Conservation (phyloP, 1,284 basidiomycete genomes). For the Agroathelia rolfsii region DNA sequence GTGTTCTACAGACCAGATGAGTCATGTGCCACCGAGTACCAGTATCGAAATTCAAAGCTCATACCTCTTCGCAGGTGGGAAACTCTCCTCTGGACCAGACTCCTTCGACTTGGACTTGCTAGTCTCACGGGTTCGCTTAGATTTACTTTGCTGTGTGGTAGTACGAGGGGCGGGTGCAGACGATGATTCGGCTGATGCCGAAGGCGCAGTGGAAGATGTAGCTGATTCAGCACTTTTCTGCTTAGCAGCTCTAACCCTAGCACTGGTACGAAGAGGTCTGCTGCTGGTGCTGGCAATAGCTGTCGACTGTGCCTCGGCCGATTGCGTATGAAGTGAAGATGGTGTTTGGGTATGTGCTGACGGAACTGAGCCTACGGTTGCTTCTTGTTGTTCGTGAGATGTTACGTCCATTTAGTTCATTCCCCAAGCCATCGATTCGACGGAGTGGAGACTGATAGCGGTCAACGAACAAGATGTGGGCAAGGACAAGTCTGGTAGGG, state of each 20-base stretch:
- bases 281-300: conserved; percentile 29
- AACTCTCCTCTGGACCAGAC: too few relatives aligned
- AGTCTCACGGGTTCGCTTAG: conserved; percentile 46
- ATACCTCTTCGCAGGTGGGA: too few relatives aligned
- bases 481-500: too few relatives aligned
- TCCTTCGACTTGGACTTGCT: too few relatives aligned
- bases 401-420: conserved; percentile 79
- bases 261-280: conserved; percentile 57
- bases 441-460: conserved; percentile 9
- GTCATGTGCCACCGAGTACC: too few relatives aligned
- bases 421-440: conserved; percentile 72
- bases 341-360: conserved; percentile 25
- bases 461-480: conserved; percentile 1
- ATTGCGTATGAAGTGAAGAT: conserved; percentile 21
- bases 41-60: too few relatives aligned
- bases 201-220: conserved; percentile 31
- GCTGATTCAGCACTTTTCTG: conserved; percentile 37
- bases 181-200: conserved; percentile 25
- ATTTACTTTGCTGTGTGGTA: conserved; percentile 28
- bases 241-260: conserved; percentile 68
- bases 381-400: conserved; percentile 57
- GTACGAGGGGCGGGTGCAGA: conserved; percentile 32
- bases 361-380: conserved; percentile 51
- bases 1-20: too few relatives aligned
- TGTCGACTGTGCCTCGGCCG: conserved; percentile 22